These are phyloP conservation scores for Adansonia gregorii DNA, from an alignment of 441 rosid genomes.

Conservation along the genomic window DNA sequence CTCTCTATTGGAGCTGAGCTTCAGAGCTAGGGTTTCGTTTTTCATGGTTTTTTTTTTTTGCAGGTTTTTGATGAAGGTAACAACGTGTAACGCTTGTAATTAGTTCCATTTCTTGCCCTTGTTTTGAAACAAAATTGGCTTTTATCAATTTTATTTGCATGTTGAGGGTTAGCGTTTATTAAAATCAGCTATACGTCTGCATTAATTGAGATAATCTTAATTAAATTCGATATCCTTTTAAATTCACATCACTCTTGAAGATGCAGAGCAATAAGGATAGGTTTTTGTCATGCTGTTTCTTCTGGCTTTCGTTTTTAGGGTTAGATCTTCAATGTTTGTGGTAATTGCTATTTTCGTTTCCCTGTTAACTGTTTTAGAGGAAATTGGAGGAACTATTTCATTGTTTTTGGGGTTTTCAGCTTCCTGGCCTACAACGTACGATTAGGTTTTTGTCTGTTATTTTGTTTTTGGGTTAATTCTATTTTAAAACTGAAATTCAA, in stretches of 20 bases:
- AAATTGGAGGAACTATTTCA: background rate
- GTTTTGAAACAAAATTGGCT: background rate
- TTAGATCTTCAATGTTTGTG: slow-evolving; percentile 38
- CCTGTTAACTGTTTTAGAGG: background rate
- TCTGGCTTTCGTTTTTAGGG: slow-evolving; percentile 39
- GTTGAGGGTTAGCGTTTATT: slow-evolving; percentile 26
- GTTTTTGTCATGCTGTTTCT: slow-evolving; percentile 34
- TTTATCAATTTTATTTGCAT: slow-evolving; percentile 32
- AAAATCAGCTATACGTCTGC: slow-evolving; percentile 23
- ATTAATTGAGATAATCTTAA: slow-evolving; percentile 33
- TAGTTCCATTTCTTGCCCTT: slow-evolving; percentile 15
- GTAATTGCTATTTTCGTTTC: slow-evolving; percentile 25
- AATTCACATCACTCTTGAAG: slow-evolving; percentile 12
- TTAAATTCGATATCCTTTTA: slow-evolving; percentile 20
- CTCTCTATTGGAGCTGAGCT: slow-evolving; percentile 30
- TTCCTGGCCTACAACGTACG: background rate
- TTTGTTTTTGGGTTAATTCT: slow-evolving; percentile 22
- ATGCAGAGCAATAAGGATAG: slow-evolving; percentile 28
- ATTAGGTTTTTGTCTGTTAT: slow-evolving; percentile 24
- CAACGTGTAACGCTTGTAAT: slow-evolving; percentile 14
- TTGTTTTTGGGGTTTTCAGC: slow-evolving; percentile 14
- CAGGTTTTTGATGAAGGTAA: slow-evolving; percentile 35
- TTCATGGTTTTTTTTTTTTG: background rate
- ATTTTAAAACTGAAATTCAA: slow-evolving; percentile 31
- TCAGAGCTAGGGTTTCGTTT: slow-evolving; percentile 45